phyloP scores from a whole-genome alignment of 768 basidiomycete genomes.

The Candolleomyces eurysporus region DNA sequence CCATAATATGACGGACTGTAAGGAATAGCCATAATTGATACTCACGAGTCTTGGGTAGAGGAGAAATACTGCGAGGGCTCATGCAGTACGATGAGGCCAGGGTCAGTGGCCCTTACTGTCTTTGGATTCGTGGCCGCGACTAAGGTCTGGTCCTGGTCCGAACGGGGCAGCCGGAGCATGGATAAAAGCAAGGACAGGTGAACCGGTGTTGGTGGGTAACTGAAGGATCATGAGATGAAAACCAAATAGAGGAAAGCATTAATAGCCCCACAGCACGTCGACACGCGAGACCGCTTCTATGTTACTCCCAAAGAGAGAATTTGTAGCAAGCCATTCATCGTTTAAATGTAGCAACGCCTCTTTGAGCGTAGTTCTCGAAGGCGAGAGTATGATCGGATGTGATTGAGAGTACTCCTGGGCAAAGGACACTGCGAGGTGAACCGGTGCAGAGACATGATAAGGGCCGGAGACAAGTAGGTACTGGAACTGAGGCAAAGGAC shows the following conservation, averaged over 20 bases:
- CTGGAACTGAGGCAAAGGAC: slow-evolving; percentile 51
- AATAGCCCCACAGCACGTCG: slow-evolving; percentile 50
- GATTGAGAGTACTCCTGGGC: slow-evolving; percentile 28
- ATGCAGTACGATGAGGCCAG: slow-evolving; percentile 56
- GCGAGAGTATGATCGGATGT: slow-evolving; percentile 49
- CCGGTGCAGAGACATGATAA: slow-evolving; percentile 66
- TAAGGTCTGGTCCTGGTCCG: slow-evolving; percentile 19
- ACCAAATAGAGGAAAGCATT: neutral
- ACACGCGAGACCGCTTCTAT: slow-evolving; percentile 40
- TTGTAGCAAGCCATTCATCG: slow-evolving; percentile 53
- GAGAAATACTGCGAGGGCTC: slow-evolving; percentile 59
- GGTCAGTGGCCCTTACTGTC: slow-evolving; percentile 29
- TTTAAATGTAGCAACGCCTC: slow-evolving; percentile 43
- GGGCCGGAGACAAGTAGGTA: slow-evolving; percentile 62
- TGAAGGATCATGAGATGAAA: slow-evolving; percentile 23
- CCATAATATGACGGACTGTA: neutral
- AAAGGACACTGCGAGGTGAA: slow-evolving; percentile 62
- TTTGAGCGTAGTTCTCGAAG: slow-evolving; percentile 46
- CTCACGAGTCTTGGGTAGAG: slow-evolving; percentile 6
- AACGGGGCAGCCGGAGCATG: slow-evolving; percentile 37
- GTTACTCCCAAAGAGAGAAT: slow-evolving; percentile 37
- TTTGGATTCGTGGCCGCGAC: slow-evolving; percentile 20
- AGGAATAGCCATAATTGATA: slow-evolving; percentile 8
- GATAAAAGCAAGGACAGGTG: slow-evolving; percentile 56
- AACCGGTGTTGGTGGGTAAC: slow-evolving; percentile 62